Base-by-base conservation (phyloP, 202 grass and related monocot genomes). In the Zoysia matrella region DNA sequence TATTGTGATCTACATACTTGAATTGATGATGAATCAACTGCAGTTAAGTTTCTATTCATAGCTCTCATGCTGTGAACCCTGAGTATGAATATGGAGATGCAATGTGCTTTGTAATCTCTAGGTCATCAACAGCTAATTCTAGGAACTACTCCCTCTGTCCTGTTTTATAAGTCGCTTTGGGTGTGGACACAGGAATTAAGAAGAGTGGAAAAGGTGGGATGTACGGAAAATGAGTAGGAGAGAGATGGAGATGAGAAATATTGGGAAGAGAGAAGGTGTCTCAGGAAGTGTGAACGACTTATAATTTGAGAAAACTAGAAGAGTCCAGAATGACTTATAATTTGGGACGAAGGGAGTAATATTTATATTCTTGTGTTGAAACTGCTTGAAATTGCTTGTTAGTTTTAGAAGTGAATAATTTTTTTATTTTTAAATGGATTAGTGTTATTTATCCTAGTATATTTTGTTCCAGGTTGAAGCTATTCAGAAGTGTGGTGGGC, bases 41-140 rank as follows among this genome's bases (percentile, higher is more conserved):
- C 88, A 90, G 84, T 86, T 90, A 90, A 86, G 84, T 90, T 89
- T 79, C 74, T 85, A 69, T 83, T 86, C 69, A 83, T 83, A 79
- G 79, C 64, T 90, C 63, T 30, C 47, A 78, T 83, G 62, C 67
- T 73, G 43, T 55, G 57, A 53, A 73, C 39, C 58, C 9, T 1
- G 63, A 56, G 46, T 11, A 4, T 86, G 47, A 57, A 75, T 78
- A 74, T 71, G 22, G 13, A 43, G 42, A 73, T 12, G 18, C 45
- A 11, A 3, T 4, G 39, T 71, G 11, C 4, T 60, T 12, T 50
- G 10, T 42, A 74, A 74, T 11, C 18, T 61, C 43, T 62, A 67
- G 6, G 54, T 74, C 4, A 62, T 50, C 15, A 45, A 56, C 12
- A 51, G 51, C 72, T 57, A 65, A 52, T 60, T 57, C 39, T 52